Base-by-base conservation (phyloP, 2,329 filamentous ascomycete species). In the Orbilia javanica region DNA sequence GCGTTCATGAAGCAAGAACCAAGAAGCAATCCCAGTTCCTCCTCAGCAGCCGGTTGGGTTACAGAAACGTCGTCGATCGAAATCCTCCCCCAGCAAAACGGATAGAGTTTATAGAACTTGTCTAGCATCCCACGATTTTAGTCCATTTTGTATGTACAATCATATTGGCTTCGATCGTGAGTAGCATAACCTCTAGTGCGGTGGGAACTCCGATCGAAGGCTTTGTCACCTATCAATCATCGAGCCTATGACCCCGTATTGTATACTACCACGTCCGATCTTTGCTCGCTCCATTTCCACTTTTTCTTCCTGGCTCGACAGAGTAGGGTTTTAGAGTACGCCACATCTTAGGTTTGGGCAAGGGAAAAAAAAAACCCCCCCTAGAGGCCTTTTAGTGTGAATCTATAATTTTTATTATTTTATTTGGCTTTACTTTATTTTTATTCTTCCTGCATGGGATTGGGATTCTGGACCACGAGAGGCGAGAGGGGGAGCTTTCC, bases 71-170 rank as follows among this genome's bases (percentile, higher is more conserved):
- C 34, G 36, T 44, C 36, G 39, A 53, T 29, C 31, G 42, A 64
- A 44, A 42, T 27, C 8, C 22, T 13, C 36, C 22, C 55, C 67
- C 71, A 68, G 53, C 8, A 34, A 42, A 34, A 22, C 34, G 71
- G 55, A 69, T 69, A 69, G 64, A 68, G 71, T 53, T 75, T 66
- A 50, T 69, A 55, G 50, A 60, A 66, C 48, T 65, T 20, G 31
- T 50, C 44, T 73, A n/a, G 69, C 36, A 60, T 50, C 48, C 60
- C 69, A 62, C 69, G 69, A 67, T 73, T 52, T 62, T 36, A 46
- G 39, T 55, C 7, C 18, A 18, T 25, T 60, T 60, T 20, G 55
- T 53, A 25, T 20, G 55, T 53, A 25, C 48, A 46, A 66, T 66
- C 69, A 73, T 39, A 62, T 66, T 73, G 50, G 31, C 55, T 42